A percentile compares a stretch with the other conserved stretches of the same genome.
phyloP scores from a whole-genome alignment of 495 filamentous ascomycete species.

The Saxophila tyrrhenica region DNA sequence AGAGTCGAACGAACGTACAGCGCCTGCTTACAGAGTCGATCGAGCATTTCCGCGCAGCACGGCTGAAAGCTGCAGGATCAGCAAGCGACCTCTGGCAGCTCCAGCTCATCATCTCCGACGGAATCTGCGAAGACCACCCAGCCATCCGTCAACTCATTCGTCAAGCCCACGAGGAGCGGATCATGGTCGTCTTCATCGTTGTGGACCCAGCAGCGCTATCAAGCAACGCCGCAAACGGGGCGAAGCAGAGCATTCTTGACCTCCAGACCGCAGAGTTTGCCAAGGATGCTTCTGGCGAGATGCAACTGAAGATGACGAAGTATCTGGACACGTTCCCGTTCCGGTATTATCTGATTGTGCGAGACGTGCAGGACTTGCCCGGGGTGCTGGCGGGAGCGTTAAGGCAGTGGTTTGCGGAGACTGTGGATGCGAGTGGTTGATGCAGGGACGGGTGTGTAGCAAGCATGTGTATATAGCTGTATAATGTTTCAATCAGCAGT shows the following conservation, averaged over 20 bases:
- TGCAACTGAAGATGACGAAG: constrained; percentile 59
- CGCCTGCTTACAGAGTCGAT: constrained; percentile 67
- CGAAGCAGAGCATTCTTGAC: constrained; percentile 57
- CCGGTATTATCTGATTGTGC: constrained; percentile 86
- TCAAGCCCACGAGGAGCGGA: constrained; percentile 78
- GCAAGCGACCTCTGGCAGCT: constrained; percentile 91
- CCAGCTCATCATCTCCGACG: constrained; percentile 83
- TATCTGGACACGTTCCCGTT: constrained; percentile 97
- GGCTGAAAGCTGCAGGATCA: constrained; percentile 45
- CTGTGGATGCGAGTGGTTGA: constrained; percentile 39
- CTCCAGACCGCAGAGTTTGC: constrained; percentile 71
- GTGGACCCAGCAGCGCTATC: constrained; percentile 52
- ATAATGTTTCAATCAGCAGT: neutral
- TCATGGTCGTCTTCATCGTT: constrained; percentile 97
- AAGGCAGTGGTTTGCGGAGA: constrained; percentile 94
- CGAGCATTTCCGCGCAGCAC: constrained; percentile 66
- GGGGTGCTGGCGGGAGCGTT: constrained; percentile 75
- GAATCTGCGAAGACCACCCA: constrained; percentile 84
- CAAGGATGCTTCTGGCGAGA: constrained; percentile 47
- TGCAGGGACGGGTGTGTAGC: neutral
- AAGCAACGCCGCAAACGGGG: constrained; percentile 28
- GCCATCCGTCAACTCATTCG: constrained; percentile 67
- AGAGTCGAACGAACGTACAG: constrained; percentile 71
- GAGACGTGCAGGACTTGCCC: constrained; percentile 81
- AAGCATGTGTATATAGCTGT: neutral